Conservation (phyloP, 2,329 filamentous ascomycete species). For the Fusarium sp. region DNA sequence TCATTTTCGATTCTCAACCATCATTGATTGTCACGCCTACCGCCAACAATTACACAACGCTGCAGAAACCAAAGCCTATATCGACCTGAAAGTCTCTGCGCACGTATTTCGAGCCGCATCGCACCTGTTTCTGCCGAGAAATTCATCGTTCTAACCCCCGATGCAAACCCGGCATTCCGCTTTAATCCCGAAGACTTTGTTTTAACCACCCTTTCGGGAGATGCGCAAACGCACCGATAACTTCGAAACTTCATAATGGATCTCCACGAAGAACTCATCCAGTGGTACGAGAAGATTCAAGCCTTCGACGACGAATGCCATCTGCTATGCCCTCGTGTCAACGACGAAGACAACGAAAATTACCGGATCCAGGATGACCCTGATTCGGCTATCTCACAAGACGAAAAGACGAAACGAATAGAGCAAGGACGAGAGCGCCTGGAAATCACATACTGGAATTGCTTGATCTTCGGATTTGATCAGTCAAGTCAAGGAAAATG, state of each 20-base stretch:
- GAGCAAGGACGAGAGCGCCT: conserved; percentile 67
- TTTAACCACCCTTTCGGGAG: conserved; percentile 26
- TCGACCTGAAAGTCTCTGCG: not conserved
- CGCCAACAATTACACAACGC: not conserved
- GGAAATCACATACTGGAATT: conserved; percentile 74
- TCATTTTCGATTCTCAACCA: conserved; percentile 15
- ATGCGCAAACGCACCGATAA: conserved; percentile 34
- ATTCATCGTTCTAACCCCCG: not conserved
- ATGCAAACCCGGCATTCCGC: conserved; percentile 19
- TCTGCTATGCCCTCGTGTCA: conserved; percentile 74
- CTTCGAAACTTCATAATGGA: conserved; percentile 52
- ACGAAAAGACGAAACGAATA: conserved; percentile 66
- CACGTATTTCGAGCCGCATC: not conserved
- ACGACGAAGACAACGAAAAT: conserved; percentile 71
- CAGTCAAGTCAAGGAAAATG: conserved; percentile 70
- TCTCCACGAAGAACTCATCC: conserved; percentile 56
- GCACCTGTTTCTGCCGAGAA: not conserved
- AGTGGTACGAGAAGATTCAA: conserved; percentile 59
- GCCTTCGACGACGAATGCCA: conserved; percentile 65
- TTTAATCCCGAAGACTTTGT: conserved; percentile 10
- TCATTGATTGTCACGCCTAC: not conserved
- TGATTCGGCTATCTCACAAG: conserved; percentile 61
- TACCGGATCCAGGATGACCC: conserved; percentile 66
- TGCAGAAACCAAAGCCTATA: not conserved
- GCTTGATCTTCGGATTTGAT: conserved; percentile 75